Base-by-base conservation (phyloP, 805 yeast species). In the Sugiyamaella qingdaonensis region DNA sequence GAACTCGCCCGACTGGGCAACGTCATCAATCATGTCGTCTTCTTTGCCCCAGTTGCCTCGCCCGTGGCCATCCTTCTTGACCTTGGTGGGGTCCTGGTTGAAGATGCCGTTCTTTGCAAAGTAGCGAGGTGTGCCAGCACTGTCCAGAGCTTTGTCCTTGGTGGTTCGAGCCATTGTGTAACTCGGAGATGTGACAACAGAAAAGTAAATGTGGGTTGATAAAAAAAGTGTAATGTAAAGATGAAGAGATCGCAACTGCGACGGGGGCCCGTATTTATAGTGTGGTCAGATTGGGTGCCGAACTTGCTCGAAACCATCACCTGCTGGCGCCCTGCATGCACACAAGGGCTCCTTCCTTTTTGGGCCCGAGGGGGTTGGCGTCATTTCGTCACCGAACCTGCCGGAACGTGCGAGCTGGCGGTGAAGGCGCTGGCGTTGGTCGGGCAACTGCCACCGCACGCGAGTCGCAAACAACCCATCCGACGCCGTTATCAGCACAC, bases 41-140 rank as follows among this genome's bases (percentile, higher is more conserved):
- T 82, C 78, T 55, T 75, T 73, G 43, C 97, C 97, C 96, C 96
- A 88, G 64, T 89, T 89, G 59, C 84, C 85, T 62, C 81, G 83
- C 46, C 97, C 97, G 33, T 85, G 85, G 48, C 97, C 97, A 54
- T 78, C 78, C 67, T 87, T 88, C 79, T 88, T 88, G 53, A 86
- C 80, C 63, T 81, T 80, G 64, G 81, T 82, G 52, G 96, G 96
- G 57, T 84, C 81, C 51, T 81, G 77, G 61, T 85, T 83, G 56
- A 69, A 68, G 64, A 78, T 78, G 16, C 95, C 95, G 62, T 80
- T 79, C 66, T 85, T 91, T 53, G 91, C 85, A 68, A 89, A 90
- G 80, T 80, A 88, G 65, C 80, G 83, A 51, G 89, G 80, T 54
- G 59, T 45, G 10, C 53, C 53, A 3, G 21, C 24, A 13, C 16